Conservation (phyloP, 2,329 filamentous ascomycete species). For the Nemania sp. region DNA sequence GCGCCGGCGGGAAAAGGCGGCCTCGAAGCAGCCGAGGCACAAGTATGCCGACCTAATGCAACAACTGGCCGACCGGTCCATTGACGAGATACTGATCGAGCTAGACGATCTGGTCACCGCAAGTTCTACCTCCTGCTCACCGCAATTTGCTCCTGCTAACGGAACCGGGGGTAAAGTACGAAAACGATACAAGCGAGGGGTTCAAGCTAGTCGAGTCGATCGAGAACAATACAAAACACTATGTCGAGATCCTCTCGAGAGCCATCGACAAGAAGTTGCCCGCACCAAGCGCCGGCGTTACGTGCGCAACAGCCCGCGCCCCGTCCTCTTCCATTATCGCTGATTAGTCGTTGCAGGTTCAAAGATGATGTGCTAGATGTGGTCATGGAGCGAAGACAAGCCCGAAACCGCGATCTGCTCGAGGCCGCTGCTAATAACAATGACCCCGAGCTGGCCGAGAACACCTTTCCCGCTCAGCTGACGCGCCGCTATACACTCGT, state of each 20-base stretch:
- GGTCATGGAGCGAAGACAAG: constrained; percentile 88
- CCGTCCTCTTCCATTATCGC: constrained; percentile 17
- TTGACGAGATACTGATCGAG: constrained; percentile 80
- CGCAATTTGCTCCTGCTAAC: constrained; percentile 17
- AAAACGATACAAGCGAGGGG: constrained; percentile 69
- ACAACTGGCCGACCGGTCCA: constrained; percentile 78
- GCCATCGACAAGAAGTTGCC: constrained; percentile 90
- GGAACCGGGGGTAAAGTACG: constrained; percentile 66
- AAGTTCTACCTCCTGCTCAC: constrained; percentile 39
- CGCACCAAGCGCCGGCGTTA: constrained; percentile 73
- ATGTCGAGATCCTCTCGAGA: constrained; percentile 86
- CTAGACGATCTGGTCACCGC: constrained; percentile 83
- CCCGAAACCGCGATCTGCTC: constrained; percentile 77
- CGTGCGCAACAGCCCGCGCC: constrained; percentile 50
- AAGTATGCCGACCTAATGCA: constrained; percentile 92
- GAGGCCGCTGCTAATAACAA: constrained; percentile 67
- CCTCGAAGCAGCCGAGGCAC: constrained; percentile 62
- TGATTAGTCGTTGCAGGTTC: constrained; percentile 63
- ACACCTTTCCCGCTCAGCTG: constrained; percentile 88
- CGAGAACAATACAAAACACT: constrained; percentile 90
- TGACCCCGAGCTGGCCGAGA: constrained; percentile 67
- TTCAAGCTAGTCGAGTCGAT: constrained; percentile 80
- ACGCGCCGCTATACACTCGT: constrained; percentile 93
- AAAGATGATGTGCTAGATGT: constrained; percentile 98
- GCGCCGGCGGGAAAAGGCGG: constrained; percentile 54